phyloP scores from a whole-genome alignment of 495 filamentous ascomycete genomes.

The Trichoderma parareesei region DNA sequence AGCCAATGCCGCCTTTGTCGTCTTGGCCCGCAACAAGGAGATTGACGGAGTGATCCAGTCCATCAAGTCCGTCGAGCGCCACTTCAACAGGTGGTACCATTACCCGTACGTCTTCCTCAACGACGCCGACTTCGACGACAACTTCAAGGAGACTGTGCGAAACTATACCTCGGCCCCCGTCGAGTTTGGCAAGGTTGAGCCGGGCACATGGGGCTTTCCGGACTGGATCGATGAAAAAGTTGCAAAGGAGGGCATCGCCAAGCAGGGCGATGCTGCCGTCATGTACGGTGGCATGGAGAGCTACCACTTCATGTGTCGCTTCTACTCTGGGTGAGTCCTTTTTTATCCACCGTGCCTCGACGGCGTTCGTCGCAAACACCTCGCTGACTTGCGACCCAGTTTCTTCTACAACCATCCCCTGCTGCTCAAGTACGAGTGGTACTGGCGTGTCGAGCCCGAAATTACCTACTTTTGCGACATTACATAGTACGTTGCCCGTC shows the following conservation, averaged over 20 bases:
- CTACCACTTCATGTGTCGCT: constrained; percentile 97
- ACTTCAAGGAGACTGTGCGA: constrained; percentile 77
- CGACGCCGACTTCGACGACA: constrained; percentile 90
- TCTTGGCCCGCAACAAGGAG: constrained; percentile 94
- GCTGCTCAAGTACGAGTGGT: constrained; percentile 96
- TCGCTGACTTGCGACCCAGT: constrained; percentile 31
- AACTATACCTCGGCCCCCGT: constrained; percentile 84
- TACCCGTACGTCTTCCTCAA: constrained; percentile 99
- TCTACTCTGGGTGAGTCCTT: constrained; percentile 81
- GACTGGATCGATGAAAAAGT: constrained; percentile 93
- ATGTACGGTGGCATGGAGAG: constrained; percentile 99
- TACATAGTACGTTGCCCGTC: constrained; percentile 68
- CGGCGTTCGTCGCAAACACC: no score
- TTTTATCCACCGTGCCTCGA: background rate
- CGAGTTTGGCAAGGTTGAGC: constrained; percentile 91
- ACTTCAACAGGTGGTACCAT: constrained; percentile 99
- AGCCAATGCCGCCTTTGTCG: constrained; percentile 92
- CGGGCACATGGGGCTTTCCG: constrained; percentile 90
- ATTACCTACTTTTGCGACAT: constrained; percentile 99
- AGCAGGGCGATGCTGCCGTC: constrained; percentile 95
- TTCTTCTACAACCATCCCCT: constrained; percentile 98
- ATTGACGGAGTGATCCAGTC: constrained; percentile 92
- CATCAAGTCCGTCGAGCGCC: constrained; percentile 93
- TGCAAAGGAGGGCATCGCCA: constrained; percentile 87
- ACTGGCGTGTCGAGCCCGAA: constrained; percentile 98